Base-by-base conservation (phyloP, 306 rosid genomes). In the Albizia julibrissin region DNA sequence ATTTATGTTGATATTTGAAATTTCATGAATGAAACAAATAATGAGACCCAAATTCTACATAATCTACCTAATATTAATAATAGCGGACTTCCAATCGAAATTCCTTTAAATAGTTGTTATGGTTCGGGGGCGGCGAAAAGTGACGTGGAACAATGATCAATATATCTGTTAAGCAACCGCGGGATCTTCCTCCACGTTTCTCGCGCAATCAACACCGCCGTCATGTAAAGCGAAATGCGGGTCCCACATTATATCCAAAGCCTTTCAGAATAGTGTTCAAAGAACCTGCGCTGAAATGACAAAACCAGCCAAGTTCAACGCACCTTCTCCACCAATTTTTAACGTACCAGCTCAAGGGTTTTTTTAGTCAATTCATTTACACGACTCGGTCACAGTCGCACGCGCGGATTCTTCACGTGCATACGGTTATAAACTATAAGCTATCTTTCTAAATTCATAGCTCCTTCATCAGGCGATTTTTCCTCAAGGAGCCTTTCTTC, bases 121-220 rank as follows among this genome's bases (percentile, higher is more conserved):
- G 4, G 62, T 54, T 54, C 2, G 6, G 11, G 70, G 49, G 19
- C 18, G 49, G 50, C 10, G 47, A 69, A 69, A 27, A 42, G 34
- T 22, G 74, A 69, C 74, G 74, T n/a, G 54, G 16, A 46, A 69
- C 26, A 49, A 66, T 40, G 21, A 69, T 19, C 34, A 69, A 42
- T 69, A 69, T 69, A 12, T 69, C 54, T 22, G 54, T 40, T 69
- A 69, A 69, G 74, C 74, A 69, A 69, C 54, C 52, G 74, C 74
- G 74, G 31, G 18, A 69, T 21, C 52, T 21, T 69, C 54, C 74
- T 69, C 74, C 52, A 69, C 74, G 74, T 69, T 69, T 69, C 34
- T 42, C 16, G 54, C 21, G 2, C 27, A 69, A 69, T 42, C 33
- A 69, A 5, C 31, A 6, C 15, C 52, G 74, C 74, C 74, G 74